A percentile compares a stretch with the other conserved stretches of the same genome.
phyloP scores from a whole-genome alignment of 2,329 filamentous ascomycete species.

The Alternaria viburni region DNA sequence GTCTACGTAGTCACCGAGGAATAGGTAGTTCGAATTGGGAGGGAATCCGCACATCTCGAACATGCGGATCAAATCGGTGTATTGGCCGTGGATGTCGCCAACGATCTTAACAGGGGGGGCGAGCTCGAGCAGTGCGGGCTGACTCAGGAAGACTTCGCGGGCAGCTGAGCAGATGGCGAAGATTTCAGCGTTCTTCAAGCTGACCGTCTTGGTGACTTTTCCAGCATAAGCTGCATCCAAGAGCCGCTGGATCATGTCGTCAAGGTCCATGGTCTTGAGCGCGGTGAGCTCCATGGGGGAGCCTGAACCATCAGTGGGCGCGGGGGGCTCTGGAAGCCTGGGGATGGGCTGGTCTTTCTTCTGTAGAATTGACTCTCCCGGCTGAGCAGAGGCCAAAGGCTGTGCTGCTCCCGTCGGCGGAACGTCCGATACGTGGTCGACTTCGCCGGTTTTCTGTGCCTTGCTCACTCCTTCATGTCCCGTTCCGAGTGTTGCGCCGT shows the following conservation, averaged over 20 bases:
- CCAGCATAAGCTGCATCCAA: conserved; percentile 94
- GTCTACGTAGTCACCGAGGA: conserved; percentile 95
- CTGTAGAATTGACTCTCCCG: conserved; percentile 88
- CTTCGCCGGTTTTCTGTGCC: conserved; percentile 85
- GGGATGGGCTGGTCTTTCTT: conserved; percentile 76
- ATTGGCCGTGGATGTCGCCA: conserved; percentile 95
- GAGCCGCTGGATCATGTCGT: conserved; percentile 95
- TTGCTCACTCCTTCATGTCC: conserved; percentile 80
- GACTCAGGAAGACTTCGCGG: conserved; percentile 86
- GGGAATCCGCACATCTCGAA: conserved; percentile 99
- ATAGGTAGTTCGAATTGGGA: conserved; percentile 88
- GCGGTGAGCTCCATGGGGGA: conserved; percentile 83
- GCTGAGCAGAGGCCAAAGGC: conserved; percentile 67
- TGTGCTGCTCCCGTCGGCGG: conserved; percentile 71
- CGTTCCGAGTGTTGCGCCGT: conserved; percentile 73
- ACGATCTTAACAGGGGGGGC: conserved; percentile 97
- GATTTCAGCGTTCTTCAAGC: conserved; percentile 97
- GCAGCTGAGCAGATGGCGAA: conserved; percentile 89
- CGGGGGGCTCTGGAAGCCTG: conserved; percentile 60
- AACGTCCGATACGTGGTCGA: conserved; percentile 91
- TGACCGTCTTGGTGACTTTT: conserved; percentile 97
- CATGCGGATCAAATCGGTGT: conserved; percentile 93
- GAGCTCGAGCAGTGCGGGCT: conserved; percentile 89
- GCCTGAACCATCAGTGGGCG: conserved; percentile 56
- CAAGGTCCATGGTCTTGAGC: conserved; percentile 89